Percentiles rank a stretch among this genome's conserved stretches.
These are phyloP conservation scores for Floccularia luteovirens DNA, from an alignment of 768 basidiomycete genomes.

Conservation along the genomic window DNA sequence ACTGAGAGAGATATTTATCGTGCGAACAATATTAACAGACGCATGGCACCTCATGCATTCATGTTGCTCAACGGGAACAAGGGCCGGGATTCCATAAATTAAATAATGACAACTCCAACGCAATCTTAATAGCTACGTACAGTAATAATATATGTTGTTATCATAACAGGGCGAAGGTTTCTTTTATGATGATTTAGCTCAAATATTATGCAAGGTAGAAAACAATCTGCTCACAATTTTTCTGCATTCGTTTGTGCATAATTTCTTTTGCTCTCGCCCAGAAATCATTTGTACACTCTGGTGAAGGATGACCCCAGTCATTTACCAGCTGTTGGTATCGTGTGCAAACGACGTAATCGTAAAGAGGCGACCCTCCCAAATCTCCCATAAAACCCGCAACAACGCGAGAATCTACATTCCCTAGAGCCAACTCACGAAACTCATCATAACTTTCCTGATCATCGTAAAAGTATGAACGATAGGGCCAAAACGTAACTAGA, in stretches of 20 bases:
- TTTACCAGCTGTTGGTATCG: not conserved
- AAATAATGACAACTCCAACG: not conserved
- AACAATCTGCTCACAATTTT: not conserved
- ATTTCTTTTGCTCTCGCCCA: not conserved
- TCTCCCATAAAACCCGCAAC: not conserved
- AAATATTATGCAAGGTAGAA: not conserved
- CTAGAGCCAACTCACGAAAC: not conserved
- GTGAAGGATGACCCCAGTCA: not conserved
- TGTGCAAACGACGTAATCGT: no score
- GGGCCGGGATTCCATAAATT: not conserved
- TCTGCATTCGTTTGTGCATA: not conserved
- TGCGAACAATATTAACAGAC: no score
- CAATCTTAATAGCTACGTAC: not conserved
- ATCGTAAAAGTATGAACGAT: not conserved
- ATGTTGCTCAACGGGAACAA: no score
- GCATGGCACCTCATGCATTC: no score
- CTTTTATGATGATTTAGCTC: not conserved
- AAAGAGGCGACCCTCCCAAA: no score
- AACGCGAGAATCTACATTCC: not conserved
- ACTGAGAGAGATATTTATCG: no score
- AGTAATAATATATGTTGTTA: not conserved
- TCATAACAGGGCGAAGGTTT: not conserved
- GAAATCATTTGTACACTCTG: not conserved
- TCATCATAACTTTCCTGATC: not conserved
- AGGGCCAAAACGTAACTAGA: not conserved